Conservation (phyloP, 768 basidiomycete genomes). For the Lactifluus piperatus region DNA sequence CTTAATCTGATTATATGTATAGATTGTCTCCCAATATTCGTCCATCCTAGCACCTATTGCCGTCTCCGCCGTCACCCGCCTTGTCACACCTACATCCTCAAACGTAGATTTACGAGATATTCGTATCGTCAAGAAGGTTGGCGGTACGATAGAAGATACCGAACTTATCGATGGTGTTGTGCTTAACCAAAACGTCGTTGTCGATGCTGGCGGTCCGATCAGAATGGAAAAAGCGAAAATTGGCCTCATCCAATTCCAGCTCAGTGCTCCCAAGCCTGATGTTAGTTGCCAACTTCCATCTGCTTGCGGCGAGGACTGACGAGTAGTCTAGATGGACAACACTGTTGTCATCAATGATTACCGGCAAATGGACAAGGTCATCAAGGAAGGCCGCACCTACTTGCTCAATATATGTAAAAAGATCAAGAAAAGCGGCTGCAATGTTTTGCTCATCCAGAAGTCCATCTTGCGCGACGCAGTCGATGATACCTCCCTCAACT, state of each 20-base stretch:
- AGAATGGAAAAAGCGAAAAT: slow-evolving; percentile 98
- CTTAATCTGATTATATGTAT: background rate
- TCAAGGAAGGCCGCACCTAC: slow-evolving; percentile 98
- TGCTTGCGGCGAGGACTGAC: slow-evolving; percentile 11
- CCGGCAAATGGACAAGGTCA: slow-evolving; percentile 99
- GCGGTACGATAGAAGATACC: slow-evolving; percentile 98
- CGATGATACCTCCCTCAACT: slow-evolving; percentile 93
- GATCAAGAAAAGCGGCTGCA: slow-evolving; percentile 99
- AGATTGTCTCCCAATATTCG: slow-evolving; percentile 99
- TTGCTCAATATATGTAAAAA: slow-evolving; percentile 97
- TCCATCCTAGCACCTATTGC: slow-evolving; percentile 98
- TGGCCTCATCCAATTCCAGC: slow-evolving; percentile 95
- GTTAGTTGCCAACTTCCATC: slow-evolving; percentile 38
- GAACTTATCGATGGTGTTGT: slow-evolving; percentile 95
- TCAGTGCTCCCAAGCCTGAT: slow-evolving; percentile 96
- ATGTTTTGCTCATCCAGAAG: slow-evolving; percentile 97
- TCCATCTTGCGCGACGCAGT: slow-evolving; percentile 99
- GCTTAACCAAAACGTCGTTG: slow-evolving; percentile 92
- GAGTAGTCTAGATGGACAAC: slow-evolving; percentile 83
- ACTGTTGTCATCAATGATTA: slow-evolving; percentile 99
- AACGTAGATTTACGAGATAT: slow-evolving; percentile 97
- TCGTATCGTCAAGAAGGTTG: slow-evolving; percentile 95
- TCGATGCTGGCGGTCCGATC: slow-evolving; percentile 84
- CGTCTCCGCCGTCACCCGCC: slow-evolving; percentile 89
- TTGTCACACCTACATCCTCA: slow-evolving; percentile 80